These are phyloP conservation scores for Suillus sp. DNA, from an alignment of 768 basidiomycete species.

Conservation along the genomic window DNA sequence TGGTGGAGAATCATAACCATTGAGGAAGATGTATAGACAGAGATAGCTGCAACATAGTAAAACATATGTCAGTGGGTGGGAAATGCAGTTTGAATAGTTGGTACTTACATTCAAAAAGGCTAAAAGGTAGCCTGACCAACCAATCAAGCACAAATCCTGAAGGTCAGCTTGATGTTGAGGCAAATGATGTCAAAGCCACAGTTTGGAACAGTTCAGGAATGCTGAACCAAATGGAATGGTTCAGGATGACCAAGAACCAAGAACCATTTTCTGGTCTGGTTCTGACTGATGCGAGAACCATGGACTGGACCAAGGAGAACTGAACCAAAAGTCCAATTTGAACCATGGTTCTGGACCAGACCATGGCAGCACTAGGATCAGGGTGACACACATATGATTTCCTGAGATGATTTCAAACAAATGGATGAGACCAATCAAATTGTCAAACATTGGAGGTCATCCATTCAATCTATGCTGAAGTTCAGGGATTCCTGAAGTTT, in stretches of 20 bases:
- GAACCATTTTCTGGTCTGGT: not conserved
- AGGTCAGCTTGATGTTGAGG: not conserved
- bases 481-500: no score
- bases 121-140: not conserved
- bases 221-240: not conserved
- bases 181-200: not conserved
- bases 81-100: not conserved
- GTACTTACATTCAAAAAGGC: conserved; percentile 3
- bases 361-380: no score
- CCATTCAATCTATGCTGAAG: no score
- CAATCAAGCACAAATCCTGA: not conserved
- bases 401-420: no score
- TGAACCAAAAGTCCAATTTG: no score
- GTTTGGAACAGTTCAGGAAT: not conserved
- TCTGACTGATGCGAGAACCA: no score
- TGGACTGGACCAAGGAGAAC: no score
- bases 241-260: not conserved
- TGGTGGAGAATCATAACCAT: not conserved
- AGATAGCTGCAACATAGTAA: not conserved
- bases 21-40: not conserved
- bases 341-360: no score
- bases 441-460: no score
- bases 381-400: no score
- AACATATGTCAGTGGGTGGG: not conserved
- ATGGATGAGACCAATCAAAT: no score